Conservation (phyloP, 768 basidiomycete species). For the Mycena crocata region DNA sequence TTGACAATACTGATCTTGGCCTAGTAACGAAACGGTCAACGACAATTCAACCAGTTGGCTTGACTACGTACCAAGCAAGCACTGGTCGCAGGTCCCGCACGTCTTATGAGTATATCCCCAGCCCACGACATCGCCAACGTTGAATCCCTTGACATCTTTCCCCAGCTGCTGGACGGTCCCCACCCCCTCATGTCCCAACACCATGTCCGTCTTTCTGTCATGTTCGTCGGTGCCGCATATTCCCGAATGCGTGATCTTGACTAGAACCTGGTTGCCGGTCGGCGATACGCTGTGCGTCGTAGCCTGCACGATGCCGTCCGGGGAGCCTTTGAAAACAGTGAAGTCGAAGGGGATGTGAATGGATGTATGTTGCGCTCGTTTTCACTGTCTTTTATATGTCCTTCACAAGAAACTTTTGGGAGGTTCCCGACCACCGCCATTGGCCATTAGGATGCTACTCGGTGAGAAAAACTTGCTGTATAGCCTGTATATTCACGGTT, state of each 20-base stretch:
- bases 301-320: conserved; percentile 15
- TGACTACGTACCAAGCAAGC: conserved; percentile 37
- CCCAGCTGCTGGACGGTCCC: conserved; percentile 49
- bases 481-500: too few species aligned
- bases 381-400: not conserved
- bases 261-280: conserved; percentile 22
- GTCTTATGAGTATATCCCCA: conserved; percentile 34
- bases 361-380: not conserved
- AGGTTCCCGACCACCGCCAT: too few species aligned
- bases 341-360: conserved; percentile 7
- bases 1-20: conserved; percentile 6
- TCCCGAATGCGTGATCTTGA: conserved; percentile 39
- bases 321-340: conserved; percentile 24
- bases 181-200: conserved; percentile 54
- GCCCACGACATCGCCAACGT: conserved; percentile 49
- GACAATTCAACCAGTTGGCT: too few species aligned
- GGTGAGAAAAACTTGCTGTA: too few species aligned
- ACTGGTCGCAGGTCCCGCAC: conserved; percentile 47
- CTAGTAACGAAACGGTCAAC: not conserved
- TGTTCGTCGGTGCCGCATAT: conserved; percentile 55
- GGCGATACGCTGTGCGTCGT: conserved; percentile 4
- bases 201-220: conserved; percentile 44
- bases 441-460: too few species aligned
- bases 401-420: not conserved
- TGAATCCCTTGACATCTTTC: not conserved